A percentile compares a stretch with the other conserved stretches of the same genome.
These are phyloP conservation scores for Pseudisothecium myosuroides DNA, from an alignment of 225 moss, liverwort and hornwort genomes.

Conservation along the genomic window DNA sequence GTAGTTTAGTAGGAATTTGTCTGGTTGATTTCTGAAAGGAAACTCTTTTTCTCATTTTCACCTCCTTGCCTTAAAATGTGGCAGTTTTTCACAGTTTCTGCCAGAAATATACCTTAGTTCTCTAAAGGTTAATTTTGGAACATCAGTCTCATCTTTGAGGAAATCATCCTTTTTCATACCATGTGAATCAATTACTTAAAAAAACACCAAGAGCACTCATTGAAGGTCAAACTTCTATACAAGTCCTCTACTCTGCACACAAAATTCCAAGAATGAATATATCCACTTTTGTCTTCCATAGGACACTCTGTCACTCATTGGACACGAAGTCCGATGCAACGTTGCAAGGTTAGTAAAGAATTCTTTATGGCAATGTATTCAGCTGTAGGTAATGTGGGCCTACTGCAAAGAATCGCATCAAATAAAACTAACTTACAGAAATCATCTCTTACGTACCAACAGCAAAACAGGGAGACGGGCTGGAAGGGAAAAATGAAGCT, in stretches of 20 bases:
- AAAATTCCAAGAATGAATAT: neutral
- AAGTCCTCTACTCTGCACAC: no score
- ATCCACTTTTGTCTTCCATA: neutral
- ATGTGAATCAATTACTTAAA: neutral
- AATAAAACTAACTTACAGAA: neutral
- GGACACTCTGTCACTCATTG: neutral
- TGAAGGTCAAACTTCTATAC: neutral
- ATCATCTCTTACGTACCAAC: no score
- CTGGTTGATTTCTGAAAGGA: fast-evolving
- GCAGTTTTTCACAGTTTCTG: no score
- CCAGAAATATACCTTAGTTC: fast-evolving
- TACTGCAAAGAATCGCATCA: neutral
- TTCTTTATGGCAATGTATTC: no score
- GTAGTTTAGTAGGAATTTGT: fast-evolving
- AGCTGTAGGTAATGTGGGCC: no score
- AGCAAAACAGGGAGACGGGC: neutral
- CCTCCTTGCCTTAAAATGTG: fast-evolving
- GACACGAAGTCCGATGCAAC: neutral
- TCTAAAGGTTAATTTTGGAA: fast-evolving
- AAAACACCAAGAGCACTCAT: neutral
- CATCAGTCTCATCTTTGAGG: fast-evolving
- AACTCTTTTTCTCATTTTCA: fast-evolving
- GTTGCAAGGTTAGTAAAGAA: neutral
- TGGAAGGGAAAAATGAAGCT: neutral
- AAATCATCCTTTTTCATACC: no score